Evolutionary conservation across 2,329 filamentous ascomycete genomes (phyloP), one percentile per base, ranked within the genome.

Genomic region (Bisporella sp.): DNA sequence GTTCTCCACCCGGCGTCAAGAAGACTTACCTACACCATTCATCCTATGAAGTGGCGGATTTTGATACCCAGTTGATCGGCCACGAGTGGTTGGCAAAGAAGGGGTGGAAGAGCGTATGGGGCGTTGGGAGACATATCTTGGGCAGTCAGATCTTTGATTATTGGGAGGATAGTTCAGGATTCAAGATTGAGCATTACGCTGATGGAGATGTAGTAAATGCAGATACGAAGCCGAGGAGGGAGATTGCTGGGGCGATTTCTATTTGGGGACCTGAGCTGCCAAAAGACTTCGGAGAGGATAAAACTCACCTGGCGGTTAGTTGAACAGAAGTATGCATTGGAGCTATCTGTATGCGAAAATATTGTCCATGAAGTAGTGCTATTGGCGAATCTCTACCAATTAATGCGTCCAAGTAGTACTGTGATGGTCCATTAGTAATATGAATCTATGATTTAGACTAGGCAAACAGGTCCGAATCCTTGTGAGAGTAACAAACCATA

Each of bases 121-220:
- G 84, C 2, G 77, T 88, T 0, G 84, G 84, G 0, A 67, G 84
- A 45, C 84, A 87, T 68, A 76, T 86, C 33, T 70, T 87, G 54
- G 84, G 84, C 4, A 80, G 41, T 43, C 52, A 54, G 44, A 45
- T 54, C 28, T 54, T 54, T 31, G 52, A 54, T 31, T 54, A 54
- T 21, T 54, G 52, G 53, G 77, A 37, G 59, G 82, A 85, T 64
- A 75, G 76, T 0, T 73, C 70, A 2, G 71, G 72, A 0, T 81
- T 82, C 61, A 84, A 84, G 65, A 70, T 85, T 60, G 81, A 85
- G 66, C 81, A 85, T 64, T 87, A 87, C 58, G 79, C 81, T 9
- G 84, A 87, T 61, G 83, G 84, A 1, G 84, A 87, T 66, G 56
- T 84, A 53, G 73, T 86, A 2, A 80, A 79, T 56, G 70, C 78